Conservation (phyloP, 495 filamentous ascomycete species). For the Podospora conica region DNA sequence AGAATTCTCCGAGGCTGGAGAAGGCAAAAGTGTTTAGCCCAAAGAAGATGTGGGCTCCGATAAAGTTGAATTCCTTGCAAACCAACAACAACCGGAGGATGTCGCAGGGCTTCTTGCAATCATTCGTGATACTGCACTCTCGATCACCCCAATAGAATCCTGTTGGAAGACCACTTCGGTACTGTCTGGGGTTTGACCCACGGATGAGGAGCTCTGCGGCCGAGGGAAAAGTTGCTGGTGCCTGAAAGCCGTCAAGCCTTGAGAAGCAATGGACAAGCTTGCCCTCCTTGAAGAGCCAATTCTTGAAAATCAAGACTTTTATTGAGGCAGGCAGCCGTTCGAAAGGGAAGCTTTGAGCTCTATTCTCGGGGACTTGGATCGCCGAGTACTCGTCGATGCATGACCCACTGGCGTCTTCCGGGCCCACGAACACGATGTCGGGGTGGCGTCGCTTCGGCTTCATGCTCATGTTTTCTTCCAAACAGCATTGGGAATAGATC, state of each 20-base stretch:
- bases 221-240: constrained; percentile 16
- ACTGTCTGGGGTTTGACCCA: background rate
- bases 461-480: constrained; percentile 34
- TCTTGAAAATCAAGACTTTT: constrained; percentile 27
- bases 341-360: constrained; percentile 17
- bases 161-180: constrained; percentile 19
- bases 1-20: constrained; percentile 38
- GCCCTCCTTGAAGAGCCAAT: constrained; percentile 20
- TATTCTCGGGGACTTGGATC: no score
- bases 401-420: background rate
- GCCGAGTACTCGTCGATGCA: background rate
- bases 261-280: constrained; percentile 35
- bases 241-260: constrained; percentile 28
- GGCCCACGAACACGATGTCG: constrained; percentile 14
- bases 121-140: constrained; percentile 21
- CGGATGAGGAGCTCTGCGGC: constrained; percentile 4
- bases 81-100: constrained; percentile 26
- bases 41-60: constrained; percentile 36
- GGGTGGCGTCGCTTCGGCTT: constrained; percentile 21
- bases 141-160: constrained; percentile 29
- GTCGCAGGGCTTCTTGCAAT: constrained; percentile 19
- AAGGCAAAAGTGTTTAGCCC: constrained; percentile 42
- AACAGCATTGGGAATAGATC: constrained; percentile 18
- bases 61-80: constrained; percentile 28
- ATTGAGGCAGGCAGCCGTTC: constrained; percentile 24